Evolutionary conservation across 2,329 filamentous ascomycete genomes (phyloP), one percentile per base, ranked within the genome.

Genomic region (Cytospora paraplurivora): DNA sequence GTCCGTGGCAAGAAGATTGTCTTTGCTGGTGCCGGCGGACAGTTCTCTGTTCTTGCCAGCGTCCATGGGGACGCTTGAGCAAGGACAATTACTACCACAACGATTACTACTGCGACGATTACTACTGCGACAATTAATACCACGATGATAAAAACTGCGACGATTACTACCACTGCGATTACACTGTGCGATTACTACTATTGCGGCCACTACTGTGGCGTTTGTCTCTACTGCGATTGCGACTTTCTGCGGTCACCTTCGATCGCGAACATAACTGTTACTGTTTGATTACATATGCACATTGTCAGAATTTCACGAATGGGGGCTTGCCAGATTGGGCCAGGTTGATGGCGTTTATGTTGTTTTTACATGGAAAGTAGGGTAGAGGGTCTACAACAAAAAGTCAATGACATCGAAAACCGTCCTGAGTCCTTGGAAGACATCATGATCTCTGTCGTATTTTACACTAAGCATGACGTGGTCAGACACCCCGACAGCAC

Each of bases 11-110:
- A 89, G 77, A 87, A 88, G 75, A 81, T 97, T 51, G 82, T 87
- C 37, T 91, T 84, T 76, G 91, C 90, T n/a, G 91, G 91, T 53
- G 89, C 89, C 19, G 94, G 94, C 68, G 92, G 93, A 7, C 93
- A 97, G 73, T 97, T 87, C 75, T 89, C 88, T 1, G 77, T 91
- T 34, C 70, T 91, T 15, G 80, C 82, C 12, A 82, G 82, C 56
- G 72, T 72, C 65, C 69, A 77, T 19, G 21, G 7, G 7, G n/a
- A 47, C 44, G n/a, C 17, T 5, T 47, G 10, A 47, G 44, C 44
- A n/a, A 21, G 4, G 15, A 19, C 21, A 4, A 27, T 10, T 21
- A 47, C 19, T 8, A 47, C 17, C 12, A 8, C 8, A n/a, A 44
- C 7, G 17, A 44, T 44, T 6, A 44, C 41, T n/a, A n/a, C 7